A percentile compares a stretch with the other conserved stretches of the same genome.
Conservation (phyloP, 176 grass and related monocot species). For the Elymus sibiricus region DNA sequence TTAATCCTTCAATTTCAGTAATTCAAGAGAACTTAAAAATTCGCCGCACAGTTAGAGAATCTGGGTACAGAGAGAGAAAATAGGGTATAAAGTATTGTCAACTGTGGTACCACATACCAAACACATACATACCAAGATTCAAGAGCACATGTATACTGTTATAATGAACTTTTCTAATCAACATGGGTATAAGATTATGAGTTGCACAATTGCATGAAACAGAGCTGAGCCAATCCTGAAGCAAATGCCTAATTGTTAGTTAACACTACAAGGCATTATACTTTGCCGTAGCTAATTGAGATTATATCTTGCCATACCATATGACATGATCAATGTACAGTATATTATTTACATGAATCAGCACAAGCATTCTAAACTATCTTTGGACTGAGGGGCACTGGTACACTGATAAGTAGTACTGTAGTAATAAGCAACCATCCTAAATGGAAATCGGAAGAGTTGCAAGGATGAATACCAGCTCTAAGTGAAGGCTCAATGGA, state of each 20-base stretch:
- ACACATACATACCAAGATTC: not conserved
- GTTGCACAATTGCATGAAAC: not conserved
- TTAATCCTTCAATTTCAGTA: conserved; percentile 12
- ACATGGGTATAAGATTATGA: not conserved
- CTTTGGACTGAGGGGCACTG: not conserved
- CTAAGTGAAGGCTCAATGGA: conserved; percentile 82
- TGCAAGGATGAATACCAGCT: conserved; percentile 53
- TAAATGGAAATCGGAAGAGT: conserved; percentile 16
- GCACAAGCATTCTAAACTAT: not conserved
- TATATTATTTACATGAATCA: not conserved
- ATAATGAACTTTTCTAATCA: not conserved
- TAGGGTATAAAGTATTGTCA: not conserved
- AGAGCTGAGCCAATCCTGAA: not conserved
- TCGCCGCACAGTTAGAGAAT: not conserved
- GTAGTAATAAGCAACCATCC: not conserved
- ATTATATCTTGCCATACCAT: not conserved
- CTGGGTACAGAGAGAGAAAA: not conserved
- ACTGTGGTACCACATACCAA: not conserved
- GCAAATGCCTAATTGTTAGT: not conserved
- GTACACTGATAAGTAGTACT: not conserved
- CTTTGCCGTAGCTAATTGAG: not conserved
- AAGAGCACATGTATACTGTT: not conserved
- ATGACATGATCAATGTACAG: not conserved
- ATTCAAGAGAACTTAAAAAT: conserved; percentile 12
- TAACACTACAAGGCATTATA: not conserved